phyloP scores from a whole-genome alignment of 176 grass and related monocot genomes.

The Carex littledalei region DNA sequence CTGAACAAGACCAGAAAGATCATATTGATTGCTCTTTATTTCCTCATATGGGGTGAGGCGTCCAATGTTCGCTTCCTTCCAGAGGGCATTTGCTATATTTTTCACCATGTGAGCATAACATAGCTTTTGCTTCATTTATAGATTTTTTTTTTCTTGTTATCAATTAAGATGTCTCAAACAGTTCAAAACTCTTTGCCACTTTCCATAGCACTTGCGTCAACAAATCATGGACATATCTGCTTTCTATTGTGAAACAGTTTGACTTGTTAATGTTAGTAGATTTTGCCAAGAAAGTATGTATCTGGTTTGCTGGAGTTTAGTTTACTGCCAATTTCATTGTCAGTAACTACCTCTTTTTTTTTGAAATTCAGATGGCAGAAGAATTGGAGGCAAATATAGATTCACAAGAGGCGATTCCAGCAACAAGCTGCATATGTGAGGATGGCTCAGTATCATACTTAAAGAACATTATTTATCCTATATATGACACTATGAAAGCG shows the following conservation, averaged over 20 bases:
- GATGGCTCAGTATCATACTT: conserved; percentile 61
- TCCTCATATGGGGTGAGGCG: conserved; percentile 95
- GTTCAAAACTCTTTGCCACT: background rate
- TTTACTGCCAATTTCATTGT: background rate
- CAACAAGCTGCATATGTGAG: conserved; percentile 43
- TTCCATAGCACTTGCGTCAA: background rate
- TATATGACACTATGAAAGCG: conserved; percentile 64
- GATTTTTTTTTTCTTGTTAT: background rate
- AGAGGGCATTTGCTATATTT: conserved; percentile 96
- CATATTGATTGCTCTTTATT: conserved; percentile 82
- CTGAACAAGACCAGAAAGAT: conserved; percentile 79
- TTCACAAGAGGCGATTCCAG: conserved; percentile 60
- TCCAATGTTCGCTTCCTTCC: conserved; percentile 91
- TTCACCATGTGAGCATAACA: conserved; percentile 74
- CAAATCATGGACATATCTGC: background rate
- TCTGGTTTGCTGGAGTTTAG: background rate
- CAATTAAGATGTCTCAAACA: background rate
- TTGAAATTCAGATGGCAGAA: conserved; percentile 76
- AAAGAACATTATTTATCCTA: conserved; percentile 68
- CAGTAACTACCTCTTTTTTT: background rate
- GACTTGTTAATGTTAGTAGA: conserved; percentile 7
- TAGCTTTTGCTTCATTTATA: background rate
- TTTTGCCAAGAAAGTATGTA: background rate
- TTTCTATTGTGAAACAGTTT: background rate
- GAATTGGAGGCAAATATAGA: conserved; percentile 89